These are phyloP conservation scores for Stemphylium lycopersici DNA, from an alignment of 2,329 filamentous ascomycete species.

Conservation along the genomic window DNA sequence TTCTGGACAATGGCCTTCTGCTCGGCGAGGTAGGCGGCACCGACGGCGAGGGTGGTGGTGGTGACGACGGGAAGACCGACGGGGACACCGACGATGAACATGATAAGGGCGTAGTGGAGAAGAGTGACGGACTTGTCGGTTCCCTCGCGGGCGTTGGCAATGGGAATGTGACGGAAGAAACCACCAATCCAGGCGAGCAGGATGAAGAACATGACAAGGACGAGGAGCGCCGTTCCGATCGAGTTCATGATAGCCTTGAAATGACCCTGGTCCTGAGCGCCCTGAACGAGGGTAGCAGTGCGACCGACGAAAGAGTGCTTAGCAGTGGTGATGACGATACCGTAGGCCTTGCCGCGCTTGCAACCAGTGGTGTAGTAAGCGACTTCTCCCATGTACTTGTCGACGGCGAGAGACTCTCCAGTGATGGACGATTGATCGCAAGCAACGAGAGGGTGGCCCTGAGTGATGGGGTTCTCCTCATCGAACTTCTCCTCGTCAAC, in stretches of 20 bases:
- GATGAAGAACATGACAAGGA: constrained; percentile 80
- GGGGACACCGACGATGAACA: constrained; percentile 79
- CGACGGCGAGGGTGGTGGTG: constrained; percentile 77
- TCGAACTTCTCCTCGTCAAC: constrained; percentile 66
- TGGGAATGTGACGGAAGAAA: constrained; percentile 74
- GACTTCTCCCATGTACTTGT: constrained; percentile 78
- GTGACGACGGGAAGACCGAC: constrained; percentile 80
- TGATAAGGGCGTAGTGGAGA: constrained; percentile 54
- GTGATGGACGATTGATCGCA: constrained; percentile 82
- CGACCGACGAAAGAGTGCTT: constrained; percentile 77
- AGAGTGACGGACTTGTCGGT: constrained; percentile 62
- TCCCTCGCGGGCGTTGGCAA: constrained; percentile 63
- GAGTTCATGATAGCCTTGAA: constrained; percentile 80
- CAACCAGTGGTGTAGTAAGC: constrained; percentile 82
- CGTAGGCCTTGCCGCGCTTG: constrained; percentile 80
- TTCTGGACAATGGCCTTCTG: constrained; percentile 82
- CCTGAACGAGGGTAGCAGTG: constrained; percentile 75
- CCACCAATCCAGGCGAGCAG: constrained; percentile 77
- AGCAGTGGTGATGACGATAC: constrained; percentile 70
- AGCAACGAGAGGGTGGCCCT: constrained; percentile 71
- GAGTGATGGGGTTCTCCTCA: constrained; percentile 59
- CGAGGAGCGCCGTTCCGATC: constrained; percentile 75
- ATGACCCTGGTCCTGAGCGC: constrained; percentile 72
- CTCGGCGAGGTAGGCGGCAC: constrained; percentile 77
- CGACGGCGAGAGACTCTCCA: constrained; percentile 78